phyloP scores from a whole-genome alignment of 805 yeast genomes.

The Zygosaccharomyces siamensis region DNA sequence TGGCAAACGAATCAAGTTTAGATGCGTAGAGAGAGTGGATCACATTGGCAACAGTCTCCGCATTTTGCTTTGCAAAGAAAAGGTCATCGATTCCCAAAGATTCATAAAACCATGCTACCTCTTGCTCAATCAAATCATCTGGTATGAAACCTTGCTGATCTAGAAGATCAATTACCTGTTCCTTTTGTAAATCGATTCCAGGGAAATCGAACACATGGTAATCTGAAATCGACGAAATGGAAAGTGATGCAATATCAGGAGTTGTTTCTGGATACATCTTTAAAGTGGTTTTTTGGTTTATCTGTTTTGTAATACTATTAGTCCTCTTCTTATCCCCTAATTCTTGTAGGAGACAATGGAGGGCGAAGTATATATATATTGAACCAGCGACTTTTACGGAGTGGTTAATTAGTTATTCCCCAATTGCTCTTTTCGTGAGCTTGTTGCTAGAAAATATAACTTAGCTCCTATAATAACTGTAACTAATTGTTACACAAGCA shows the following conservation, averaged over 20 bases:
- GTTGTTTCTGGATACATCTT: constrained; percentile 8
- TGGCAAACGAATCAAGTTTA: constrained; percentile 81
- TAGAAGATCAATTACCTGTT: constrained; percentile 71
- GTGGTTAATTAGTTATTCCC: too few relatives aligned
- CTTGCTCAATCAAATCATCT: constrained; percentile 75
- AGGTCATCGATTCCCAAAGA: constrained; percentile 86
- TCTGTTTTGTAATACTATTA: not conserved
- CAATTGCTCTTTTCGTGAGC: not conserved
- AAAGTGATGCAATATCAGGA: constrained; percentile 40
- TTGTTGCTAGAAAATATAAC: not conserved
- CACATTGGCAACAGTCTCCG: constrained; percentile 74
- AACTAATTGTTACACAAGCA: not conserved
- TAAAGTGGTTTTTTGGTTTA: not conserved
- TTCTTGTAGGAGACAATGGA: not conserved
- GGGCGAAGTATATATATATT: too few relatives aligned
- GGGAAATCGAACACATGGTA: constrained; percentile 72
- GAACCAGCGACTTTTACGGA: too few relatives aligned
- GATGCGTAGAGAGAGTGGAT: constrained; percentile 89
- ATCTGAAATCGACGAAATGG: constrained; percentile 49
- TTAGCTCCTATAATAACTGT: not conserved
- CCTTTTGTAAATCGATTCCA: constrained; percentile 78
- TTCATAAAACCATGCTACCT: constrained; percentile 86
- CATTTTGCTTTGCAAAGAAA: constrained; percentile 81
- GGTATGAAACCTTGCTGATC: constrained; percentile 88
- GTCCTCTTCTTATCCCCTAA: not conserved